Base-by-base conservation (phyloP, 257 asterid species). In the Pogostemon cablin region DNA sequence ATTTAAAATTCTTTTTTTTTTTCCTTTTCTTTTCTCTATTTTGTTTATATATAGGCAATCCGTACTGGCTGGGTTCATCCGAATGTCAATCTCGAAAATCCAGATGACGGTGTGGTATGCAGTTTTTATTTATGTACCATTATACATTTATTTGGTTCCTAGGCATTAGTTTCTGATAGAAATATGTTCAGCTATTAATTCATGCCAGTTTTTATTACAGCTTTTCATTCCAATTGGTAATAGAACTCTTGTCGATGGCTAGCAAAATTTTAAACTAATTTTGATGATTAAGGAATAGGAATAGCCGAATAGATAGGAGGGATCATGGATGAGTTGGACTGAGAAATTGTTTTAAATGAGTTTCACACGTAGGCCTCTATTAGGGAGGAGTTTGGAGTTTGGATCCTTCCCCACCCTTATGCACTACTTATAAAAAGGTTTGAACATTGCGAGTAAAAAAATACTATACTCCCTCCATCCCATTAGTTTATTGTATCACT, bases 61-160 rank as follows among this genome's bases (percentile, higher is more conserved):
- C 81, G 88, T 62, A 90, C 93, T 10, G 97, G 97, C 10, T 90
- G 93, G 96, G 72, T 90, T 78, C 96, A 90, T 85, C 96, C 96
- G 70, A 90, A 90, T 77, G 77, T 88, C 80, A 90, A 90, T 74
- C 96, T 90, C 72, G 96, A 90, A 73, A 82, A 73, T 77, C 96
- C 95, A 70, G 97, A 90, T 68, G 81, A 83, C 49, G 86, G 90
- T 40, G 92, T 90, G 95, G 97, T 90, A 88, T 57, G 90, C 20
- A 11, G 56, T 61, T 52, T 63, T 65, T 7, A 48, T 39, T 9
- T 4, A 17, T n/a, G 50, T 67, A 66, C 39, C 50, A 3, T 38
- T 39, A n/a, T 9, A 7, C 61, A 3, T 47, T 15, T 35, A n/a
- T 6, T 37, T 12, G 20, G 4, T 6, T 77, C 32, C 37, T 65